Conservation (phyloP, 108 stramenopile genomes). For the Fistulifera solaris region DNA sequence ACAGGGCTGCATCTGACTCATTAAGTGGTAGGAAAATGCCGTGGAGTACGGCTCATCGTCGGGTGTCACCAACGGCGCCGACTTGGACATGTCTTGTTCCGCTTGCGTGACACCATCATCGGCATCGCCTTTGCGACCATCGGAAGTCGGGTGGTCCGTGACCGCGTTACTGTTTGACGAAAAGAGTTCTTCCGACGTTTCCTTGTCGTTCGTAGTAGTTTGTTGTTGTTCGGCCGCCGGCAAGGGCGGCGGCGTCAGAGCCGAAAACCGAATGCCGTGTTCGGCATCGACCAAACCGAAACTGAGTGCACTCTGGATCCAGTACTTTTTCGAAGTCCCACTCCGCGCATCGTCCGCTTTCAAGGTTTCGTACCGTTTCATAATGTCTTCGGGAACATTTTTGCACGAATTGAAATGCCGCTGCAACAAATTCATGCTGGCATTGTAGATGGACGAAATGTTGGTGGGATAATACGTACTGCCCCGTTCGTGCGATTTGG, state of each 20-base stretch:
- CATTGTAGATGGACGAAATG: slow-evolving; percentile 71
- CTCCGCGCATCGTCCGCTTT: slow-evolving; percentile 67
- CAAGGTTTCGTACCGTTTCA: slow-evolving; percentile 61
- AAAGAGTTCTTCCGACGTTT: slow-evolving; percentile 20
- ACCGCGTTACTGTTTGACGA: slow-evolving; percentile 14
- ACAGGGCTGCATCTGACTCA: slow-evolving; percentile 74
- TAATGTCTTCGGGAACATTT: slow-evolving; percentile 46
- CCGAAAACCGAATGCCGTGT: slow-evolving; percentile 58
- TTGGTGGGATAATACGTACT: slow-evolving; percentile 64
- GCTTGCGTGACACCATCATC: slow-evolving; percentile 9
- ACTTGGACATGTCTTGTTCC: slow-evolving; percentile 3
- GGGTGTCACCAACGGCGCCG: slow-evolving; percentile 40
- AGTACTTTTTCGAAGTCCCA: slow-evolving; percentile 80
- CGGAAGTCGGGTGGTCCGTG: not conserved
- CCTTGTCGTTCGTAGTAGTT: slow-evolving; percentile 9
- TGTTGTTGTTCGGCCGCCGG: slow-evolving; percentile 8
- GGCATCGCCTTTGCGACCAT: slow-evolving; percentile 3
- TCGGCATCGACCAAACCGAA: slow-evolving; percentile 70
- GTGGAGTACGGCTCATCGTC: slow-evolving; percentile 68
- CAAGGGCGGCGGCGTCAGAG: slow-evolving; percentile 18
- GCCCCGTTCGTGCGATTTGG: slow-evolving; percentile 43
- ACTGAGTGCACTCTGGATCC: slow-evolving; percentile 53
- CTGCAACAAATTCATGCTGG: slow-evolving; percentile 72
- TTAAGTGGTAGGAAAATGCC: slow-evolving; percentile 59
- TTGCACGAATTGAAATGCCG: slow-evolving; percentile 64